Base-by-base conservation (phyloP, 495 filamentous ascomycete genomes). In the Trichoderma reesei region DNA sequence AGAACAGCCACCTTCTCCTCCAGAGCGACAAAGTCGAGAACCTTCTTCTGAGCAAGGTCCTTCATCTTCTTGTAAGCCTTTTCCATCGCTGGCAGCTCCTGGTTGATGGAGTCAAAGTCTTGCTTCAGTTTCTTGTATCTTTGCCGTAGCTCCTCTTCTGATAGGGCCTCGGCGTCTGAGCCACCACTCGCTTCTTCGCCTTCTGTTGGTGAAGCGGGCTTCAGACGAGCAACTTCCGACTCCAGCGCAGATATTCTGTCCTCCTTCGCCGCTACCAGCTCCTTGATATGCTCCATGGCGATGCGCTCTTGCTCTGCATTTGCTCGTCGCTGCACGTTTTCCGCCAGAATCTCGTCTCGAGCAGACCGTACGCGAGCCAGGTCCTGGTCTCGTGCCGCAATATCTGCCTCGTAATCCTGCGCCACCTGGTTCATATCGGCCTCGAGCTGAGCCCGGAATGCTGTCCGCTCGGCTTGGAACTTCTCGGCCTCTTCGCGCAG, bases 41-140 rank as follows among this genome's bases (percentile, higher is more conserved):
- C 85, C 73, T 96, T 98, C 73, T 90, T 90, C 18, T 86, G 85
- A n/a, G 90, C 90, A 34, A 96, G 73, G 16, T 84, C 85, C 66
- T 89, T 88, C 37, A 92, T 86, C 71, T 91, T 93, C 74, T 89
- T 95, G 75, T 88, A 96, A 0, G 91, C 91, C 39, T 81, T 85
- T 71, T 92, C 90, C 80, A 98, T 88, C 1, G 89, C 88, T 11
- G 89, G 85, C 33, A 98, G 72, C 74, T 98, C 95, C 66, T 86
- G 88, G 68, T 90, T 90, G 65, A 98, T 87, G 69, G 92, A 85
- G 8, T 86, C 79, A 67, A 90, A 92, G 70, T 95, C 86, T 65
- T 84, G 87, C 68, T 90, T 85, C 60, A 97, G 71, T 61, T 83
- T 87, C 59, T 80, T 76, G 68, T 90, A 88, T 70, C 89, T 91